Evolutionary conservation across 306 rosid species (phyloP), one percentile per base, ranked within the genome.

Genomic region (Acacia melanoxylon): DNA sequence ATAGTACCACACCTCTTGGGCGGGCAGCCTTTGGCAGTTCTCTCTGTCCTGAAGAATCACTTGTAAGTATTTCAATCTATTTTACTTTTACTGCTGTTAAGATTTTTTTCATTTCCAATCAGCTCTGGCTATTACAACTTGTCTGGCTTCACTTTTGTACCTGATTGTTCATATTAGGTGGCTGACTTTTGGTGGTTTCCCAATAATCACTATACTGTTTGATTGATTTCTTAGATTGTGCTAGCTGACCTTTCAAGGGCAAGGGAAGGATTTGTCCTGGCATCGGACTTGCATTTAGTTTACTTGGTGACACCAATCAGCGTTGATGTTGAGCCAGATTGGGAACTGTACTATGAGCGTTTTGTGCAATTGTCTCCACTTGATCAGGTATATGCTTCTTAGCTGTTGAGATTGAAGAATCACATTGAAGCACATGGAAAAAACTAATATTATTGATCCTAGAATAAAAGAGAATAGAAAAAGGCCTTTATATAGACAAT

Each of bases 191-290:
- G 29, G 58, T 41, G 62, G 41, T 78, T 80, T 20, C 46, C 7
- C 45, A 42, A 44, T 33, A 76, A 29, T 76, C 52, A 83, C 71
- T 42, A 65, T 86, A 20, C 19, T 85, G 71, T 78, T 69, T 67
- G 72, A 66, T 79, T 76, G 77, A 40, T 67, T 85, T 68, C 83
- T 49, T 86, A 95, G 99, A 80, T 93, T 83, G 99, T 95, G 81
- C 86, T 95, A 84, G 96, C 92, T 79, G 99, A 95, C 84, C 98
- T 95, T 88, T 90, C 95, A 80, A 95, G 98, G 89, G 99, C 99
- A 59, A 88, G 99, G 86, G 99, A 95, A 85, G 99, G 99, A 82
- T 95, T 95, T 91, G 96, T 95, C 66, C 97, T 95, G 68, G 99
- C 99, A 77, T 95, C 99, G 80, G 98, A 95, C 87, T 78, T 95